These are phyloP conservation scores for Sporothrix brasiliensis DNA, from an alignment of 2,329 filamentous ascomycete species.

Conservation along the genomic window DNA sequence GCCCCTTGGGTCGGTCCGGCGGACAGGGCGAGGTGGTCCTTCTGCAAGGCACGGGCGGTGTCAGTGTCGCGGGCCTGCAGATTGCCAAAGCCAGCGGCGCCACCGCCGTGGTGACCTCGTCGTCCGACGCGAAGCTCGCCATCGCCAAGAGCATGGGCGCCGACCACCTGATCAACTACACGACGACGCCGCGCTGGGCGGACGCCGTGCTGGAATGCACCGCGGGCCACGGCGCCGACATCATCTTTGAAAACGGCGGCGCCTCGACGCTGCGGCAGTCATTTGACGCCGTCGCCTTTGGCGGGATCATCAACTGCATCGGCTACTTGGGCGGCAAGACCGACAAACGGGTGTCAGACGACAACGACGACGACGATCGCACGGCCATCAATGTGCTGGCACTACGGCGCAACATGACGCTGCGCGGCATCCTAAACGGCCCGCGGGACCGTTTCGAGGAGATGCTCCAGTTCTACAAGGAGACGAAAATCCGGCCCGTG, in stretches of 20 bases:
- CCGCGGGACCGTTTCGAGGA: slow-evolving; percentile 58
- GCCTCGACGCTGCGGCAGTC: slow-evolving; percentile 56
- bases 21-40: slow-evolving; percentile 48
- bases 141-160: slow-evolving; percentile 55
- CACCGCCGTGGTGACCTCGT: slow-evolving; percentile 58
- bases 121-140: slow-evolving; percentile 55
- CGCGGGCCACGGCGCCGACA: slow-evolving; percentile 51
- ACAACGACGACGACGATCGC: slow-evolving; percentile 45
- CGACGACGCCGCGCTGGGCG: slow-evolving; percentile 56
- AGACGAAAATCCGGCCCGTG: slow-evolving; percentile 46
- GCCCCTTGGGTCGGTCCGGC: slow-evolving; percentile 50
- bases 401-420: slow-evolving; percentile 51
- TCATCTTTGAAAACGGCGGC: slow-evolving; percentile 60
- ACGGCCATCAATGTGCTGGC: slow-evolving; percentile 63
- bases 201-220: slow-evolving; percentile 53
- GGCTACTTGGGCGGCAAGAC: slow-evolving; percentile 57
- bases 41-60: slow-evolving; percentile 59
- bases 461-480: slow-evolving; percentile 52
- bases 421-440: slow-evolving; percentile 63
- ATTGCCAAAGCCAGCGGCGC: slow-evolving; percentile 57
- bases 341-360: slow-evolving; percentile 49
- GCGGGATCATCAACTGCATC: slow-evolving; percentile 57
- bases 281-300: slow-evolving; percentile 57
- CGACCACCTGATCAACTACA: slow-evolving; percentile 58
- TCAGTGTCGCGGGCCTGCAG: slow-evolving; percentile 56